Evolutionary conservation across 495 filamentous ascomycete species (phyloP).

Genomic region (Jackrogersella minutella): DNA sequence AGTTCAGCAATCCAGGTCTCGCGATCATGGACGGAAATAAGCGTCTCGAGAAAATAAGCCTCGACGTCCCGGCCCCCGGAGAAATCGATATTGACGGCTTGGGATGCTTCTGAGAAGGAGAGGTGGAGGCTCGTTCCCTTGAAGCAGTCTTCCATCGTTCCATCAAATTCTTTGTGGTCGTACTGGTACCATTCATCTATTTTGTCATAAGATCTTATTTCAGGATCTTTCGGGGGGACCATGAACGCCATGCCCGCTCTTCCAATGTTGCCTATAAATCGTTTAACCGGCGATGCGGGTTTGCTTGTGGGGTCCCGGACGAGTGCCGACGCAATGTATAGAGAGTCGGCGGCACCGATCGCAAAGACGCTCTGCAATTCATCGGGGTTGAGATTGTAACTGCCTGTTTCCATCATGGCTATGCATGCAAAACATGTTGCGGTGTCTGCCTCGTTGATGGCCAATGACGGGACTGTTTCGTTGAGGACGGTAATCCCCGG

Average conservation of each 20-base stretch:
- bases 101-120: background rate
- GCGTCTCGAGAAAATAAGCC: background rate
- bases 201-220: background rate
- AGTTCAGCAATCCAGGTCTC: background rate
- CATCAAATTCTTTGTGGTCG: background rate
- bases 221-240: background rate
- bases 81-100: background rate
- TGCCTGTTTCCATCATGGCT: slow-evolving; percentile 4
- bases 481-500: no score
- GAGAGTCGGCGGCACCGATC: background rate
- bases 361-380: background rate
- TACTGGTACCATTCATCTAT: slow-evolving; percentile 1
- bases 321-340: background rate
- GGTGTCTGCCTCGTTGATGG: background rate
- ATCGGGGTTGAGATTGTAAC: background rate
- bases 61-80: background rate
- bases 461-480: no score
- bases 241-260: background rate
- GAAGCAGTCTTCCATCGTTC: background rate
- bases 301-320: background rate
- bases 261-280: background rate
- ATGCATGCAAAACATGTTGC: background rate
- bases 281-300: background rate
- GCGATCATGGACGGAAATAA: background rate
- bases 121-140: background rate